phyloP scores from a whole-genome alignment of 2,329 filamentous ascomycete species.

The Penicillium italicum region DNA sequence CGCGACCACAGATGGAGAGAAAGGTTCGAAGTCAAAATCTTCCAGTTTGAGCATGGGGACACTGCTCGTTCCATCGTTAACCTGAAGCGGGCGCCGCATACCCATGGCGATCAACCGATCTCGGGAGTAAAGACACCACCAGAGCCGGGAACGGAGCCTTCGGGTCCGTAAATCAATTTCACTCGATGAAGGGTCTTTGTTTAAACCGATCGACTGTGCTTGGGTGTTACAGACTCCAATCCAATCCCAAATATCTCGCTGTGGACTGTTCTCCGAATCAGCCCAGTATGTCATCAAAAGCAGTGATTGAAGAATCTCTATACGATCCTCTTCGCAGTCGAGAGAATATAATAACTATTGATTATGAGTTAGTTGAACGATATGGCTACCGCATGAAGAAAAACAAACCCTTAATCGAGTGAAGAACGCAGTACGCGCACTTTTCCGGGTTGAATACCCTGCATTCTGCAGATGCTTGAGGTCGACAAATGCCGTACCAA shows the following conservation, averaged over 20 bases:
- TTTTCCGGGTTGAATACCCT: conserved; percentile 71
- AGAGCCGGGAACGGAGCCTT: conserved; percentile 80
- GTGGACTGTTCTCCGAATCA: conserved; percentile 76
- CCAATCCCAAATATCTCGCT: conserved; percentile 94
- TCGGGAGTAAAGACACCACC: conserved; percentile 93
- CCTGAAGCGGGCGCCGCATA: conserved; percentile 80
- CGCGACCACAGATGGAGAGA: conserved; percentile 63
- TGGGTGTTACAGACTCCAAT: conserved; percentile 87
- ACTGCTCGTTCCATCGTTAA: conserved; percentile 86
- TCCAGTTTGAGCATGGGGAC: conserved; percentile 78
- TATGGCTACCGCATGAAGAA: not conserved
- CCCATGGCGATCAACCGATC: conserved; percentile 84
- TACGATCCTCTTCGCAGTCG: conserved; percentile 82
- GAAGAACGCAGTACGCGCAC: conserved; percentile 78
- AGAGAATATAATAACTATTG: conserved; percentile 77
- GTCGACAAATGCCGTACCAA: conserved; percentile 78
- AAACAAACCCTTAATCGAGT: conserved; percentile 69
- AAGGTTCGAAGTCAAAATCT: conserved; percentile 71
- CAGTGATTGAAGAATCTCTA: conserved; percentile 76
- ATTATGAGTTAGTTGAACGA: conserved; percentile 9
- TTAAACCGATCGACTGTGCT: conserved; percentile 80
- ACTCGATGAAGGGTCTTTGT: conserved; percentile 63
- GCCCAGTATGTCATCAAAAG: conserved; percentile 93
- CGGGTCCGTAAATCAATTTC: conserved; percentile 65
- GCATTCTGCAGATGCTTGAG: conserved; percentile 67